These are phyloP conservation scores for Talaromyces marneffei DNA, from an alignment of 2,329 filamentous ascomycete genomes.

Conservation along the genomic window DNA sequence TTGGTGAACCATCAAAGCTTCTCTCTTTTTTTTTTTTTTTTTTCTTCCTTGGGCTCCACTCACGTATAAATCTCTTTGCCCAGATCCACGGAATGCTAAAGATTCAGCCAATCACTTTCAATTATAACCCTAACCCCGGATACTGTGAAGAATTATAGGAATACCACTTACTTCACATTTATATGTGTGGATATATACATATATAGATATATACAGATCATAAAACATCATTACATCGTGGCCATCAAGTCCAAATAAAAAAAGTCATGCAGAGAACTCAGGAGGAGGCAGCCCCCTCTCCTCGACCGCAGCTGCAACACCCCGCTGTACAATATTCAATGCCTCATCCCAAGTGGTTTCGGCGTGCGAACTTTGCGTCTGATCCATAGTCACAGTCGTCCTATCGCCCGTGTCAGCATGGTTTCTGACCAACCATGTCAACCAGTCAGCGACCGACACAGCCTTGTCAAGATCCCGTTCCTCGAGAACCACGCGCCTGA, in stretches of 20 bases:
- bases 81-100: not conserved
- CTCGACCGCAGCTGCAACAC: constrained; percentile 39
- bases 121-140: not conserved
- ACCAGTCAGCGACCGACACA: constrained; percentile 63
- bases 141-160: too few species aligned
- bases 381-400: constrained; percentile 13
- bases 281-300: constrained; percentile 44
- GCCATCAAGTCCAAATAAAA: not conserved
- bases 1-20: not conserved
- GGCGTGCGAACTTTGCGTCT: constrained; percentile 17
- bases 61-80: not conserved
- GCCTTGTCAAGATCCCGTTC: constrained; percentile 76
- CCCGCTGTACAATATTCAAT: constrained; percentile 36
- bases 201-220: not conserved
- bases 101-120: too few species aligned
- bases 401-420: constrained; percentile 35
- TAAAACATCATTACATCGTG: not conserved
- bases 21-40: constrained; percentile 6
- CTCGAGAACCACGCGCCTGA: constrained; percentile 64
- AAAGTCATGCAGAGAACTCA: constrained; percentile 27
- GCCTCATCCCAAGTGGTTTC: constrained; percentile 31
- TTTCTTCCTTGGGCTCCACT: constrained; percentile 9
- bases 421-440: constrained; percentile 38
- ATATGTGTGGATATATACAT: not conserved
- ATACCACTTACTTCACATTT: too few species aligned